Evolutionary conservation across 306 rosid genomes (phyloP), one percentile per base, ranked within the genome.

Genomic region (Malus asiatica): DNA sequence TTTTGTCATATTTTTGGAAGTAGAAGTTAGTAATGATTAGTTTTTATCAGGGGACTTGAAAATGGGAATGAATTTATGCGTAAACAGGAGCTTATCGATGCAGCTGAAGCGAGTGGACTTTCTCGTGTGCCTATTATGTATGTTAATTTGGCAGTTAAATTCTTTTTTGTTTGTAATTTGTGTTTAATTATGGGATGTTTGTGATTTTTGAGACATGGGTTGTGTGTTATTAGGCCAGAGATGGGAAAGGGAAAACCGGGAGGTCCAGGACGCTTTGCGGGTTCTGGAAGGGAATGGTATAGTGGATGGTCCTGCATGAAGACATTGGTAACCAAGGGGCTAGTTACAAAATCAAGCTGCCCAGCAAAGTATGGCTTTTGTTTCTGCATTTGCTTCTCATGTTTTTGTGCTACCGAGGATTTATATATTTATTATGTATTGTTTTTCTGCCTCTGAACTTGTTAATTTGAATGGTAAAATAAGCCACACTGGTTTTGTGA

Each of bases 251-350:
- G 96, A 74, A 90, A 90, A 76, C 92, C 84, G 12, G 12, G 45
- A 42, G 45, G 45, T 42, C 52, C 18, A 35, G 88, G 80, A 60
- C 83, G 70, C 61, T 87, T 80, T 70, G 92, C 92, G 66, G 83
- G 88, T 83, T 89, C 98, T 77, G 63, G 90, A 16, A 85, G 75
- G 80, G 96, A 92, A 51, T 92, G 97, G 97, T 95, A 95, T 84
- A 89, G 91, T 86, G 98, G 97, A 79, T 95, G 97, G 98, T 84
- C 38, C 79, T 89, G 91, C 82, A 92, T 95, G 97, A 92, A 88
- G 89, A 86, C 93, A 55, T 85, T 95, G 83, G 73, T 92, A 80
- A 66, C 83, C 48, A 92, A 88, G 82, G 93, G 97, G 81, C 86
- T 95, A 58, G 96, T 85, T 82, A 91, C 87, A 66, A 92, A 90